Evolutionary conservation across 2,329 filamentous ascomycete species (phyloP).

Genomic region (Fusarium mundagurra): DNA sequence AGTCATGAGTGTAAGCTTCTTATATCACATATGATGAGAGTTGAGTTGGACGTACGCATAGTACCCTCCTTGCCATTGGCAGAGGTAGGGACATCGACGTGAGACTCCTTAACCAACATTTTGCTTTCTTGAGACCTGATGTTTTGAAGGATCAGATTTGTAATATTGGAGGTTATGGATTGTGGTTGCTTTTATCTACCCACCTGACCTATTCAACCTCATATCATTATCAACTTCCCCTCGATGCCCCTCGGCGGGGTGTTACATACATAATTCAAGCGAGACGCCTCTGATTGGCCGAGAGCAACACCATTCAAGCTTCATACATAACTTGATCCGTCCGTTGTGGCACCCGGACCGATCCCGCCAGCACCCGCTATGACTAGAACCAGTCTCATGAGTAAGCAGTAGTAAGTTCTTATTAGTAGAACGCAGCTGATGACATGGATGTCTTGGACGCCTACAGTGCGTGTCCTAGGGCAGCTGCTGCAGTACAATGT

Average conservation of each 20-base stretch:
- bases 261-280: slow-evolving; percentile 12
- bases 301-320: slow-evolving; percentile 16
- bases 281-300: slow-evolving; percentile 21
- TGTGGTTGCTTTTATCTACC: not conserved
- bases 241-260: slow-evolving; percentile 37
- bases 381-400: not conserved
- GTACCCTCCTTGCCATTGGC: slow-evolving; percentile 63
- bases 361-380: slow-evolving; percentile 14
- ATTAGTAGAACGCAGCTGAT: not conserved
- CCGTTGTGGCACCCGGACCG: slow-evolving; percentile 19
- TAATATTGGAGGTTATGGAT: not conserved
- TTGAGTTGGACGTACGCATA: slow-evolving; percentile 57
- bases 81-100: slow-evolving; percentile 60
- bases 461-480: not conserved
- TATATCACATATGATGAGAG: slow-evolving; percentile 14
- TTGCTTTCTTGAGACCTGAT: not conserved
- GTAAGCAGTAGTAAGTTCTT: not conserved
- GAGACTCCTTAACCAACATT: slow-evolving; percentile 66
- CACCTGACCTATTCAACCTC: slow-evolving; percentile 15
- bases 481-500: slow-evolving; percentile 7
- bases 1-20: slow-evolving; percentile 23
- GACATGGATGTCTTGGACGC: not conserved
- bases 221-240: slow-evolving; percentile 30
- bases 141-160: not conserved
- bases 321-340: slow-evolving; percentile 20